Evolutionary conservation across 2,329 filamentous ascomycete genomes (phyloP).

Genomic region (Aspergillus niger): DNA sequence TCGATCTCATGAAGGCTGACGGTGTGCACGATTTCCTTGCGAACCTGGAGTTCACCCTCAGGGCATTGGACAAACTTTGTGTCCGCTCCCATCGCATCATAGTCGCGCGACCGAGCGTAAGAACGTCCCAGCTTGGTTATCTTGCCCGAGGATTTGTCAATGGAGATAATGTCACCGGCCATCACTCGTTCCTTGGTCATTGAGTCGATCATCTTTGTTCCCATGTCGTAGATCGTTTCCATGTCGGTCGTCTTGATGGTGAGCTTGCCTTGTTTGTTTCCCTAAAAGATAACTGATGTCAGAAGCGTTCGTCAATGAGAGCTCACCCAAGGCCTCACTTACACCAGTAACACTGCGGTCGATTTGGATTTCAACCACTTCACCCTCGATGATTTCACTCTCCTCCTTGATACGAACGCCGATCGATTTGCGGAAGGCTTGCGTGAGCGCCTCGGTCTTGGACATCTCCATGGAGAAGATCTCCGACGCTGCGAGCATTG

Average conservation of each 20-base stretch:
- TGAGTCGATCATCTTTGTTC: slow-evolving; percentile 98
- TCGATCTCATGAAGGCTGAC: slow-evolving; percentile 98
- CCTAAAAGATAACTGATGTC: slow-evolving; percentile 44
- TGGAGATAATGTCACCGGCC: slow-evolving; percentile 96
- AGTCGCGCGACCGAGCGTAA: slow-evolving; percentile 92
- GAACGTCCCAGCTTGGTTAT: slow-evolving; percentile 96
- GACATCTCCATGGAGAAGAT: slow-evolving; percentile 99
- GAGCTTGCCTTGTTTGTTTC: slow-evolving; percentile 97
- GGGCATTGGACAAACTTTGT: slow-evolving; percentile 98
- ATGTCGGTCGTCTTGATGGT: slow-evolving; percentile 99
- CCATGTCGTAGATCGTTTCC: slow-evolving; percentile 99
- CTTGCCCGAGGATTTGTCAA: slow-evolving; percentile 97
- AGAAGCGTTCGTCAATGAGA: background rate
- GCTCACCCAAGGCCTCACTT: slow-evolving; percentile 25
- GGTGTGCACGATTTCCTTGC: slow-evolving; percentile 95
- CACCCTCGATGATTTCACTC: slow-evolving; percentile 98
- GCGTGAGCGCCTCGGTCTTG: slow-evolving; percentile 96
- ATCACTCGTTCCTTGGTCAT: slow-evolving; percentile 99
- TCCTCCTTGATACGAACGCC: slow-evolving; percentile 98
- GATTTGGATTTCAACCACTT: slow-evolving; percentile 98
- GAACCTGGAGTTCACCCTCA: slow-evolving; percentile 94
- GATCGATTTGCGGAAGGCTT: slow-evolving; percentile 98
- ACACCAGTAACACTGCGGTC: slow-evolving; percentile 92
- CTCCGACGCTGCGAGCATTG: slow-evolving; percentile 90
- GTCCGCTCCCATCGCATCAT: slow-evolving; percentile 98